Percentiles rank a stretch among this genome's conserved stretches.
Conservation (phyloP, 169 alveolate species). For the Plasmodium sp. region DNA sequence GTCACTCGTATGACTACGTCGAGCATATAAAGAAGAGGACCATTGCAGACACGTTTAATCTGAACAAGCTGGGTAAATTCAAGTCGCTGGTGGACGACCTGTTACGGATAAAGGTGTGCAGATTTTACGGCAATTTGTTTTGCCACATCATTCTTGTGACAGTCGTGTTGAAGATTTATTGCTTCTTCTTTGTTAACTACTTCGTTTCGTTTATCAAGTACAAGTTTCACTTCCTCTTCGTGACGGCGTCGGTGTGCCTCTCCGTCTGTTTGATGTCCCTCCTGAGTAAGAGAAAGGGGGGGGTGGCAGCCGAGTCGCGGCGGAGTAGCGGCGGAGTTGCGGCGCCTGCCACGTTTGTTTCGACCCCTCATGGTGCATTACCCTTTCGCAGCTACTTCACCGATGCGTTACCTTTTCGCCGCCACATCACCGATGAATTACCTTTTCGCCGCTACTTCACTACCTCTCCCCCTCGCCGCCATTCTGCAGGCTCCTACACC, state of each 20-base stretch:
- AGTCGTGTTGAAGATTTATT: constrained; percentile 9
- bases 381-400: neutral
- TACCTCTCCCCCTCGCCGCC: neutral
- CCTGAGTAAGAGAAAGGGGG: neutral
- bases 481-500: neutral
- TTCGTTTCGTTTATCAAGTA: constrained; percentile 23
- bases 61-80: constrained; percentile 1
- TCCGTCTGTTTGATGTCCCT: constrained; percentile 25
- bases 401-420: neutral
- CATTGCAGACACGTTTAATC: constrained; percentile 1
- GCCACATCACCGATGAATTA: neutral
- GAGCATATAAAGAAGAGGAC: constrained; percentile 38
- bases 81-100: constrained; percentile 5
- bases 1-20: constrained; percentile 27
- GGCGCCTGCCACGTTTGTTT: neutral
- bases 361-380: neutral
- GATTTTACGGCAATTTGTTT: constrained; percentile 42
- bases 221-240: constrained; percentile 21
- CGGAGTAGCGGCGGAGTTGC: no score
- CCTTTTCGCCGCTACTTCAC: neutral
- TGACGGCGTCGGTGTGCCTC: constrained; percentile 9
- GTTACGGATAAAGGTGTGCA: constrained; percentile 20
- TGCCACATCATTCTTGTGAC: constrained; percentile 18
- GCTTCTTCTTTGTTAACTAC: constrained; percentile 20
- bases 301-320: neutral